Percentiles rank a stretch among this genome's conserved stretches.
Evolutionary conservation across 2,329 filamentous ascomycete species (phyloP).

Genomic region (Pestalotiopsis sp.): DNA sequence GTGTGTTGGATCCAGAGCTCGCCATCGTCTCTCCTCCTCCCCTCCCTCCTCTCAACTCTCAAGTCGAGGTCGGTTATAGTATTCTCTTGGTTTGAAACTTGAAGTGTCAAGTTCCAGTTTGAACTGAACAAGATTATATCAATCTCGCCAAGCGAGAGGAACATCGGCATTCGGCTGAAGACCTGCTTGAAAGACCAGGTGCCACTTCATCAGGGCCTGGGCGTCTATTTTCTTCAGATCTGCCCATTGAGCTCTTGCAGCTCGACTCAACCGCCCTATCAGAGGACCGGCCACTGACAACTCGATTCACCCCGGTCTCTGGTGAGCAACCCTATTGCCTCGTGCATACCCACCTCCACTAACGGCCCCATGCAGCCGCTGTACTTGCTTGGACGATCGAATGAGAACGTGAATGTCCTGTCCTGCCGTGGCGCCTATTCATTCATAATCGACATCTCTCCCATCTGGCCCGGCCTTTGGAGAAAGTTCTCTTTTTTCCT

Average conservation of each 20-base stretch:
- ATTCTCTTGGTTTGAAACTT: constrained; percentile 19
- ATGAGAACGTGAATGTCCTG: constrained; percentile 33
- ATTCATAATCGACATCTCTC: constrained; percentile 57
- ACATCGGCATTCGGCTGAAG: constrained; percentile 24
- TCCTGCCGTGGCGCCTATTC: constrained; percentile 43
- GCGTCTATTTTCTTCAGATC: constrained; percentile 49
- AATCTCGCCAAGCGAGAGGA: not conserved
- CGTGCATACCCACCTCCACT: constrained; percentile 38
- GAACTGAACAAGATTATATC: constrained; percentile 19
- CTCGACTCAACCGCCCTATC: constrained; percentile 43
- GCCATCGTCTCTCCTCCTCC: constrained; percentile 11
- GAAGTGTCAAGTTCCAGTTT: constrained; percentile 20
- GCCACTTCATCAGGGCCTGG: constrained; percentile 38
- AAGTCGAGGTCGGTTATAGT: constrained; percentile 5
- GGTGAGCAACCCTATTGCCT: constrained; percentile 43
- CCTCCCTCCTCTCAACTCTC: constrained; percentile 3
- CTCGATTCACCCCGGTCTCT: constrained; percentile 39
- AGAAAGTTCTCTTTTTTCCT: constrained; percentile 38
- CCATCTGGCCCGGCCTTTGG: constrained; percentile 35
- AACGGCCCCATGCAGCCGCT: constrained; percentile 40
- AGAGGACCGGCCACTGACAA: constrained; percentile 34
- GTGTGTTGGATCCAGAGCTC: constrained; percentile 9
- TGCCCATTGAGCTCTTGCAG: constrained; percentile 42
- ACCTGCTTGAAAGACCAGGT: constrained; percentile 25
- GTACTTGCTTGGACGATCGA: constrained; percentile 28